Base-by-base conservation (phyloP, 352 stramenopile genomes). In the Phytophthora pinifolia region DNA sequence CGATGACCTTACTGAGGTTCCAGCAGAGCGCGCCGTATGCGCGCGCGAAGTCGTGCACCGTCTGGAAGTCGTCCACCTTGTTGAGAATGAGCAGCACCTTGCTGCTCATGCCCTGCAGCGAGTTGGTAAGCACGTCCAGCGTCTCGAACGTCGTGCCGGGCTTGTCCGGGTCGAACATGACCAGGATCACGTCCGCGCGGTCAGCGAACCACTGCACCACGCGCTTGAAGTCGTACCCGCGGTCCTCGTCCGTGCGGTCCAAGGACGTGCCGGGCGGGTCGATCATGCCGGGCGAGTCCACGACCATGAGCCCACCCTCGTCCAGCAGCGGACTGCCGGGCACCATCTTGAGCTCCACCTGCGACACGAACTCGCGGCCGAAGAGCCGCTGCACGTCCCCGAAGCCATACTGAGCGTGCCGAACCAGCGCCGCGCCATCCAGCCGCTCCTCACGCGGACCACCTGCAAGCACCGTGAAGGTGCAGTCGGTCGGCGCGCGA, bases 91-190 rank as follows among this genome's bases (percentile, higher is more conserved):
- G 66, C 48, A 89, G 59, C 42, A 95, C 67, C 35, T 95, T 95
- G 52, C 76, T 92, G 36, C 79, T 88, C 43, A 93, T 76, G 0
- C 83, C 81, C 15, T 76, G 59, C 15, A 95, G 65, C 12, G 79
- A 91, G 13, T 72, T 82, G 13, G 85, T 95, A 45, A 95, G 71
- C 54, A 95, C 85, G 36, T 95, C 81, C 29, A 95, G 79, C 45
- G 85, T 93, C 65, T 95, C 85, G 47, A 95, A 95, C 1, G 85
- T 95, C 27, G 85, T 95, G 35, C 85, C 85, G 0, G 85, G 85
- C 46, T 95, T 95, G 64, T 95, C 85, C 3, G 85, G 85, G 54
- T 95, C 85, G 45, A 95, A 95, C 85, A 95, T 95, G 65, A 95
- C 80, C 38, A 95, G 65, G 45, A 95, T 89, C 33, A 95, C 82